phyloP scores from a whole-genome alignment of 139 green algal genomes.

The Coelastrella sp. region DNA sequence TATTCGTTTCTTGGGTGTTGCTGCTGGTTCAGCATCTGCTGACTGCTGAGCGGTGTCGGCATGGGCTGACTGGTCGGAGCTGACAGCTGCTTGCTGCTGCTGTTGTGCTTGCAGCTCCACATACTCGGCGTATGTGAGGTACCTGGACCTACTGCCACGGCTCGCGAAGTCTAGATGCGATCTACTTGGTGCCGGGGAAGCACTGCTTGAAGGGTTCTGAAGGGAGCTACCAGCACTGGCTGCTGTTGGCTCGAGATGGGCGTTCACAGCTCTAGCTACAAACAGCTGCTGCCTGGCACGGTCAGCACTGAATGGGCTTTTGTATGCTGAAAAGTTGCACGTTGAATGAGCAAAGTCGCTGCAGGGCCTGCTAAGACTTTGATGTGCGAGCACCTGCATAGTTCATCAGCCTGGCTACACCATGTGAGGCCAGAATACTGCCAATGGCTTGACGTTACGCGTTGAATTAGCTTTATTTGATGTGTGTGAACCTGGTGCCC shows the following conservation, averaged over 20 bases:
- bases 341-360: neutral
- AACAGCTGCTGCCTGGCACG: neutral
- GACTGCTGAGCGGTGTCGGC: neutral
- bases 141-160: neutral
- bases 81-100: constrained; percentile 3
- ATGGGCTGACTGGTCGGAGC: neutral
- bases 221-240: neutral
- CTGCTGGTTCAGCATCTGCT: neutral
- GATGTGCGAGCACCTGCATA: neutral
- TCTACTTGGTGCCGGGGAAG: too few relatives aligned
- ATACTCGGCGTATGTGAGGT: neutral
- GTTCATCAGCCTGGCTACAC: neutral
- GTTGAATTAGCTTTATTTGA: too few relatives aligned
- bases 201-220: too few relatives aligned
- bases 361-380: neutral
- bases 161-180: too few relatives aligned
- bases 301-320: too few relatives aligned
- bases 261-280: neutral
- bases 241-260: neutral
- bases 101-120: neutral
- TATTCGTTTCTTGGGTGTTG: neutral
- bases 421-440: too few relatives aligned
- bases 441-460: too few relatives aligned
- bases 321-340: neutral
- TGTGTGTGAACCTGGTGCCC: too few relatives aligned